Conservation (phyloP, 169 alveolate genomes). For the Babesia ovata region DNA sequence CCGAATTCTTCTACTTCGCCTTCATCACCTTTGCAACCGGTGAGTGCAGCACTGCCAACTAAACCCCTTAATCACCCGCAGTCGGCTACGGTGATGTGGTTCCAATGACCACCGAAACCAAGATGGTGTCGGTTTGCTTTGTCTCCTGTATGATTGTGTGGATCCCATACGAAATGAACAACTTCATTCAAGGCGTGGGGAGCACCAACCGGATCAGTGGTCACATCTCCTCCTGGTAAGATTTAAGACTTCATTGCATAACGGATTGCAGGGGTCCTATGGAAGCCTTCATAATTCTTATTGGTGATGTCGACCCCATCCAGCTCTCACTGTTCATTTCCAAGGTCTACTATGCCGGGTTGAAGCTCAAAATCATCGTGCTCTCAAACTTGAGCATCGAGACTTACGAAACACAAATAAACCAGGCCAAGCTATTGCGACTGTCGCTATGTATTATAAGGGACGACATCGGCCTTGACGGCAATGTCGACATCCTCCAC, state of each 20-base stretch:
- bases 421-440: conserved; percentile 54
- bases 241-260: background rate
- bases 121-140: conserved; percentile 68
- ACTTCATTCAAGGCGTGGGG: conserved; percentile 68
- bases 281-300: conserved; percentile 65
- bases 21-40: conserved; percentile 78
- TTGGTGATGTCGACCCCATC: conserved; percentile 77
- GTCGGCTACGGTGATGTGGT: conserved; percentile 81
- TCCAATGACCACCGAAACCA: conserved; percentile 72
- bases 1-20: conserved; percentile 72
- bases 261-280: conserved; percentile 53
- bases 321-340: conserved; percentile 72
- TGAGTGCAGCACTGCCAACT: background rate
- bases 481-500: conserved; percentile 42
- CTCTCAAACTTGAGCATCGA: conserved; percentile 48
- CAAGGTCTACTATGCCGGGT: conserved; percentile 49
- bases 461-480: conserved; percentile 57
- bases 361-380: conserved; percentile 50
- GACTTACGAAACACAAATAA: conserved; percentile 28
- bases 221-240: conserved; percentile 60
- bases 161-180: conserved; percentile 77
- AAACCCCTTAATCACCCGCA: background rate
- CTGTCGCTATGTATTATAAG: conserved; percentile 48
- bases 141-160: conserved; percentile 74
- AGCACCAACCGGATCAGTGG: conserved; percentile 68